Evolutionary conservation across 805 yeast species (phyloP), one percentile per base, ranked within the genome.

Genomic region (Candida koratica): DNA sequence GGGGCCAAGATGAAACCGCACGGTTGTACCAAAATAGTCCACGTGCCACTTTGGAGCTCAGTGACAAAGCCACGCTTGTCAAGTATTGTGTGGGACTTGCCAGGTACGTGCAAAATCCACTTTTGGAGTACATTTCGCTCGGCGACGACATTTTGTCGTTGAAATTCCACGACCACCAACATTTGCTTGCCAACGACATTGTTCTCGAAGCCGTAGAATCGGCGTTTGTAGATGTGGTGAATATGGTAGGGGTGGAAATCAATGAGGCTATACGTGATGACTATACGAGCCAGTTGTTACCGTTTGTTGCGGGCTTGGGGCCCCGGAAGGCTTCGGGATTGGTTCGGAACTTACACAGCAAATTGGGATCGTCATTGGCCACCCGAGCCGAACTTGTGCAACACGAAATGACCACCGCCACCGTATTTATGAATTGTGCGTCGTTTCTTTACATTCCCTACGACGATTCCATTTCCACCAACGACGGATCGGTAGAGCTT

Each of bases 1-100:
- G 87, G 79, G 95, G 84, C 28, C 84, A 82, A 47, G 96, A 90
- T 56, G 97, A 93, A 57, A 86, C 94, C 19, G 97, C 97, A 1
- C 71, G 94, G 37, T 73, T 93, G 42, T 93, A 73, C 57, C 94
- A 89, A 55, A 77, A 79, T 52, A 85, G 96, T 0, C 72, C 68
- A 25, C 72, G 86, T 39, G 95, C 95, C 0, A 64, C 61, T 5
- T 67, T 70, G 31, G 97, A 93, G 56, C 84, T 84, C 53, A 79
- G 95, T 7, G 95, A 85, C 53, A 83, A 84, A 44, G 79, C 96
- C 1, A 71, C 84, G 2, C 70, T 88, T 42, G 81, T 81, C 9
- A 78, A 84, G 50, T 93, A 90, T 61, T 81, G 93, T 60, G 79
- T 89, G 43, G 96, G 87, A 7, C 68, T 90, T 44, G 97, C 94